Evolutionary conservation across 345 rosid species (phyloP), one percentile per base, ranked within the genome.

Genomic region (Turnera subulata): DNA sequence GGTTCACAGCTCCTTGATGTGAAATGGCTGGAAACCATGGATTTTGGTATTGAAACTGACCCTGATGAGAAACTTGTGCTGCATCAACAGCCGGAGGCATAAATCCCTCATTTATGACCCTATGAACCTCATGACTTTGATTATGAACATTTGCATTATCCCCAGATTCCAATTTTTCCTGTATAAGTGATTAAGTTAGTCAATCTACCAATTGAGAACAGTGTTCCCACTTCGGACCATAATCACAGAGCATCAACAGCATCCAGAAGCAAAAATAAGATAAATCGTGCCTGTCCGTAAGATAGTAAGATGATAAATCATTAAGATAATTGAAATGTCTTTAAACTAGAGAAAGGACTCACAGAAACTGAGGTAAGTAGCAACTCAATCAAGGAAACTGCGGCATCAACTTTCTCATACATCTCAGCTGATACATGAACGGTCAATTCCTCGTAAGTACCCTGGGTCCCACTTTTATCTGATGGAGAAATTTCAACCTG

Each of bases 341-440:
- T 49, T 37, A 17, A 39, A 69, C 37, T 29, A 48, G 51, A 21
- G 58, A 47, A 70, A 74, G 64, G 45, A 76, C 99, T 89, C 82
- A 93, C 99, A 23, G 88, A 71, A 54, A 84, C 77, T 47, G 99
- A 93, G 60, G 88, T 73, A 43, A 89, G 59, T 60, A 87, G 84
- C 76, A 85, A 72, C 74, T 87, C 92, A 62, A 89, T 78, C 38
- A 93, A 74, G 53, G 84, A 75, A 62, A 86, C 87, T 39, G 97
- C 97, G 54, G 84, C 84, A 70, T 93, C 97, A 45, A 87, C 90
- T 80, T 93, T 93, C 63, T 87, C 91, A 73, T 69, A 87, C 20
- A 87, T 80, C 55, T 90, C 92, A 15, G 95, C 95, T 50, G 92
- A 79, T 73, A 93, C 69, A 58, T 73, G 83, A 61, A 89, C 74